Percentiles rank a stretch among this genome's conserved stretches.
Conservation (phyloP, 1,139 yeast genomes). For the Candida tunisiensis region DNA sequence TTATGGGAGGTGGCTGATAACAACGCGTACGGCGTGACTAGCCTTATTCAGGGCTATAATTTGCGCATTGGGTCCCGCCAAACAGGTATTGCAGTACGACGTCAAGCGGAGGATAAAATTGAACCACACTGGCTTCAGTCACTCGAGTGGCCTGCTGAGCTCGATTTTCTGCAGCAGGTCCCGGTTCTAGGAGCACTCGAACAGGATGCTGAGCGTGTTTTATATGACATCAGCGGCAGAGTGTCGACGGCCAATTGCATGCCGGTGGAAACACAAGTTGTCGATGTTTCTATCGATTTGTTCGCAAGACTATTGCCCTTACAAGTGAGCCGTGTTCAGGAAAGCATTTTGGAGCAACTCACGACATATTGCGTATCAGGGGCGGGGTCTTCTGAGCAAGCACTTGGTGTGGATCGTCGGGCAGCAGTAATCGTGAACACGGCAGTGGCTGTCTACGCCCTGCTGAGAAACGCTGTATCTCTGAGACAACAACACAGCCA, state of each 20-base stretch:
- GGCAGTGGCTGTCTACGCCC: conserved; percentile 31
- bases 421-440: conserved; percentile 44
- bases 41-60: too few species aligned
- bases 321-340: conserved; percentile 68
- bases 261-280: conserved; percentile 8
- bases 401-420: conserved; percentile 9
- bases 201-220: conserved; percentile 2
- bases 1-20: conserved; percentile 19
- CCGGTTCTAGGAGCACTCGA: conserved; percentile 6
- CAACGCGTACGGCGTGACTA: conserved; percentile 19
- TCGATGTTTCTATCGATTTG: conserved; percentile 65
- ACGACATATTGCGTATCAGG: conserved; percentile 16
- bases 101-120: neutral
- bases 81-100: too few species aligned
- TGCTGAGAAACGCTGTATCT: neutral
- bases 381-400: too few species aligned
- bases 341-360: conserved; percentile 70
- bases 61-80: too few species aligned
- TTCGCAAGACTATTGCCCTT: conserved; percentile 57
- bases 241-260: conserved; percentile 3
- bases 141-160: conserved; percentile 3
- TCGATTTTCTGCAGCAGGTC: conserved; percentile 1
- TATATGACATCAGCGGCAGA: too few species aligned
- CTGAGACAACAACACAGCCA: too few species aligned
- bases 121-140: neutral